phyloP scores from a whole-genome alignment of 768 basidiomycete genomes.

The Amanita thiersii region DNA sequence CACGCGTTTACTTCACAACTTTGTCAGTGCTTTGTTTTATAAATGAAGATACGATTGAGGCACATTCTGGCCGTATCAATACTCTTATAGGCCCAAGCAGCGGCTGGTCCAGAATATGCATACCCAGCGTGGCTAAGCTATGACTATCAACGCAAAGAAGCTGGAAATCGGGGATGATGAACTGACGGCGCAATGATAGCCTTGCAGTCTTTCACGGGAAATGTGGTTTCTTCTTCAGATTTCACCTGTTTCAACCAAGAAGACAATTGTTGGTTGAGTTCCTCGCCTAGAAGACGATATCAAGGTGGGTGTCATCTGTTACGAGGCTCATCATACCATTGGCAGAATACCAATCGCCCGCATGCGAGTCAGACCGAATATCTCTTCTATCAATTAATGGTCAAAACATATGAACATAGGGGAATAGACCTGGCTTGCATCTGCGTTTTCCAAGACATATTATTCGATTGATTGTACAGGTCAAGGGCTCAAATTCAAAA shows the following conservation, averaged over 20 bases:
- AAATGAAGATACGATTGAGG: constrained; percentile 19
- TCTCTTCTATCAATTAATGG: constrained; percentile 2
- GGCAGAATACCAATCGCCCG: constrained; percentile 83
- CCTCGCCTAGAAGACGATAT: constrained; percentile 30
- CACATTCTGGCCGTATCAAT: constrained; percentile 81
- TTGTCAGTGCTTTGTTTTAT: constrained; percentile 6
- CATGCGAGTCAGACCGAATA: constrained; percentile 65
- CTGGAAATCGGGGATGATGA: constrained; percentile 3
- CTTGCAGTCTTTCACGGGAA: constrained; percentile 60
- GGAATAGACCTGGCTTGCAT: constrained; percentile 12
- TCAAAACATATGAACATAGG: constrained; percentile 1
- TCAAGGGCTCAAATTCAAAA: no score
- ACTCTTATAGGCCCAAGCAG: constrained; percentile 93
- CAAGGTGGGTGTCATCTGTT: constrained; percentile 11
- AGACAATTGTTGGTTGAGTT: constrained; percentile 55
- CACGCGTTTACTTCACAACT: constrained; percentile 63
- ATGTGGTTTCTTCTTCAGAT: constrained; percentile 27
- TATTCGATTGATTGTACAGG: background rate
- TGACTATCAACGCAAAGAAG: background rate
- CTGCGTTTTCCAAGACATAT: constrained; percentile 14
- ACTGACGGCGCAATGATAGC: constrained; percentile 96
- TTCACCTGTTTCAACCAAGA: constrained; percentile 54
- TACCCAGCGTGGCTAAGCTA: constrained; percentile 85
- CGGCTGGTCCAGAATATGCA: constrained; percentile 86
- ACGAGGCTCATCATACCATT: constrained; percentile 36